phyloP scores from a whole-genome alignment of 495 filamentous ascomycete species.

The Trichoderma gamsii region DNA sequence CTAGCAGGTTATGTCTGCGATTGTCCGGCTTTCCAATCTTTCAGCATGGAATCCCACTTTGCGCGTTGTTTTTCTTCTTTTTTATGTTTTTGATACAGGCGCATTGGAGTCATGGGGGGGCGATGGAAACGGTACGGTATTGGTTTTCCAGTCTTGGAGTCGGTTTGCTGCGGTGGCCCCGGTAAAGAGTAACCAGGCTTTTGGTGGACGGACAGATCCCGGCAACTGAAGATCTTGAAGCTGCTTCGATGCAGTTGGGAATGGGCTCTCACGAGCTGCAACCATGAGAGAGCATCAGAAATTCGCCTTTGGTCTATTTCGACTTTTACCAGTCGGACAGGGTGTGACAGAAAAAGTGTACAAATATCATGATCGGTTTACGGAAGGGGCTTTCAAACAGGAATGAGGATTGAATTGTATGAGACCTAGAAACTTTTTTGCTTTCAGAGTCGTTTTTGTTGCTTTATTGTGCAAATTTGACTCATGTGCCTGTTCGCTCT shows the following conservation, averaged over 20 bases:
- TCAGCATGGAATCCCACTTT: conserved; percentile 9
- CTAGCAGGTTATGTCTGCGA: conserved; percentile 12
- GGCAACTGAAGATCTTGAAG: not conserved
- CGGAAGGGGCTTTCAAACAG: conserved; percentile 3
- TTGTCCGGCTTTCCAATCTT: conserved; percentile 5
- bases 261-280: not conserved
- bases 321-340: not conserved
- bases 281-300: not conserved
- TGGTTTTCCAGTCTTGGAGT: conserved; percentile 10
- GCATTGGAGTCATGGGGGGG: conserved; percentile 9
- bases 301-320: not conserved
- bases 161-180: conserved; percentile 4
- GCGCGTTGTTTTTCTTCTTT: not conserved
- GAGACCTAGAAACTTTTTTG: not conserved
- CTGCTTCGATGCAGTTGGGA: not conserved
- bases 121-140: not conserved
- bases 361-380: conserved; percentile 11
- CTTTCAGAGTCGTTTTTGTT: not conserved
- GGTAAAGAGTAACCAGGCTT: not conserved
- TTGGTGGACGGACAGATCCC: not conserved
- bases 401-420: conserved; percentile 11
- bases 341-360: not conserved
- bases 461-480: not conserved
- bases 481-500: not conserved
- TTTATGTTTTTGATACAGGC: not conserved